Evolutionary conservation across 208 protist genomes (phyloP).

Genomic region (Vickermania ingenoplastis): DNA sequence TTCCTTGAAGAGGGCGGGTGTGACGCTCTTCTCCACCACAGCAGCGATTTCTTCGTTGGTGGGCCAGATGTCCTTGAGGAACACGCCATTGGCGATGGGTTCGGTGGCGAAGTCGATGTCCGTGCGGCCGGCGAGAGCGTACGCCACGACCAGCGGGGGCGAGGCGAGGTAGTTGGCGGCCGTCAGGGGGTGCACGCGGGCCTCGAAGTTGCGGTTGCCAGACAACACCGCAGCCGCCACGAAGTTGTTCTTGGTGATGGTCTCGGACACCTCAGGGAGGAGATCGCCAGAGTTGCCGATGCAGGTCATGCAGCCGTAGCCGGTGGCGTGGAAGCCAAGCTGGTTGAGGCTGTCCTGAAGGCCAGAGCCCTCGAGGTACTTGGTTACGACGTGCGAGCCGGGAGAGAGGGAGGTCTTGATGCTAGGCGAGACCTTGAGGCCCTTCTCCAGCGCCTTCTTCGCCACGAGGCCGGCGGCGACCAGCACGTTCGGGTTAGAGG

Average conservation of each 20-base stretch:
- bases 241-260: conserved; percentile 91
- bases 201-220: conserved; percentile 97
- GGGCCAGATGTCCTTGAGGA: conserved; percentile 96
- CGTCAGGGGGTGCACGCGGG: conserved; percentile 90
- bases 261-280: conserved; percentile 77
- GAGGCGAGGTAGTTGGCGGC: conserved; percentile 95
- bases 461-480: conserved; percentile 91
- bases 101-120: conserved; percentile 92
- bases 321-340: conserved; percentile 87
- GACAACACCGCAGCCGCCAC: conserved; percentile 91
- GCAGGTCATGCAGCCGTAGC: conserved; percentile 97
- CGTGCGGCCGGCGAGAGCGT: conserved; percentile 91
- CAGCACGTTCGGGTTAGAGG: conserved; percentile 93
- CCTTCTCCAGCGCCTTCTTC: conserved; percentile 88
- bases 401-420: conserved; percentile 95
- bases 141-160: conserved; percentile 93
- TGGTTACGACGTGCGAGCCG: conserved; percentile 92
- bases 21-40: conserved; percentile 77
- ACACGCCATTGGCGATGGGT: conserved; percentile 88
- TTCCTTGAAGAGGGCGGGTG: conserved; percentile 83
- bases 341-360: conserved; percentile 79
- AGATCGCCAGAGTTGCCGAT: conserved; percentile 95
- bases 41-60: conserved; percentile 75
- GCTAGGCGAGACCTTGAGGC: conserved; percentile 79
- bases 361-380: conserved; percentile 87